Percentiles rank a stretch among this genome's conserved stretches.
Evolutionary conservation across 1,284 basidiomycete genomes (phyloP).

Genomic region (Calocybe gambosa): DNA sequence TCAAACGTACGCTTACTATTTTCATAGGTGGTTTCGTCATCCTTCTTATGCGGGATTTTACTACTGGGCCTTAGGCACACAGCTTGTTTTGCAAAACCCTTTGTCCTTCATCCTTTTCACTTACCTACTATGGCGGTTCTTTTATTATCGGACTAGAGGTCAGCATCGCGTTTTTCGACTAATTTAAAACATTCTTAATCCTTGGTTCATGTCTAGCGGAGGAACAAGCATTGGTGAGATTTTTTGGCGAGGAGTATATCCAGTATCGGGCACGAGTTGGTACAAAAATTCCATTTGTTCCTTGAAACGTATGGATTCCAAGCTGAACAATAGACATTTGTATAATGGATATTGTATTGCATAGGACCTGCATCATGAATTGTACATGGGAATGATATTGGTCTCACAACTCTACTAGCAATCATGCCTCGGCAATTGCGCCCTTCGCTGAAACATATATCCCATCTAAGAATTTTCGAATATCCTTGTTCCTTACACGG

Average conservation of each 20-base stretch:
- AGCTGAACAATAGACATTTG: too few species aligned
- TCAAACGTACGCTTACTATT: slow-evolving; percentile 1
- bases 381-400: slow-evolving; percentile 11
- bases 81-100: slow-evolving; percentile 88
- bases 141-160: slow-evolving; percentile 78
- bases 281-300: slow-evolving; percentile 35
- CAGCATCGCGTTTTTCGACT: slow-evolving; percentile 23
- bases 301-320: slow-evolving; percentile 20
- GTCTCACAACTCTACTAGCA: slow-evolving; percentile 3
- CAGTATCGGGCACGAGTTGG: slow-evolving; percentile 28
- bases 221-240: slow-evolving; percentile 29
- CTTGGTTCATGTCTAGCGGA: slow-evolving; percentile 12
- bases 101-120: slow-evolving; percentile 63
- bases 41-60: slow-evolving; percentile 98
- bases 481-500: slow-evolving; percentile 97
- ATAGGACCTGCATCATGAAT: slow-evolving; percentile 14
- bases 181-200: neutral
- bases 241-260: slow-evolving; percentile 33
- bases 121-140: slow-evolving; percentile 79
- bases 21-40: slow-evolving; percentile 78
- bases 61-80: slow-evolving; percentile 96
- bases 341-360: slow-evolving; percentile 13
- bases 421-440: slow-evolving; percentile 46
- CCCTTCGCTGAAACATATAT: slow-evolving; percentile 91
- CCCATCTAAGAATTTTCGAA: slow-evolving; percentile 90